Base-by-base conservation (phyloP, 768 basidiomycete species). In the Rhodosporidiobolus sp. region DNA sequence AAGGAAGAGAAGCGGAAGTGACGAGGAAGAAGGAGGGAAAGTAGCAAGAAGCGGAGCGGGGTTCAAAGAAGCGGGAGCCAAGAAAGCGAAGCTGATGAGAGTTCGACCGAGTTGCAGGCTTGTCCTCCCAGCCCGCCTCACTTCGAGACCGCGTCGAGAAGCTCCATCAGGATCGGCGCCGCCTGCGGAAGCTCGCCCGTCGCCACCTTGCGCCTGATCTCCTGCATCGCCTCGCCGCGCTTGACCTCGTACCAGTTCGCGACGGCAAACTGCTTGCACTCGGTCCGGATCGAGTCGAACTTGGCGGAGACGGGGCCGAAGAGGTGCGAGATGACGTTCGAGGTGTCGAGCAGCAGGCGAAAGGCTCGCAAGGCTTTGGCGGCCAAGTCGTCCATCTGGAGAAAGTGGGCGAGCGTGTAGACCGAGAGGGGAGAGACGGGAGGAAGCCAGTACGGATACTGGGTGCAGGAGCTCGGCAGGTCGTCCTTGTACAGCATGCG, bases 401-500 rank as follows among this genome's bases (percentile, higher is more conserved):
- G 60, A 43, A 54, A 49, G 32, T 69, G 67, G 19, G 67, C 52
- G 30, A 69, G 67, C 4, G 54, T 52, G 53, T 62, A 69, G 59
- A 63, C 52, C 2, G 67, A 69, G 38, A 56, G 62, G 5, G 67
- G 60, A 4, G 67, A 69, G 28, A 38, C 60, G 38, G 45, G 60
- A 7, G 38, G 38, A 14, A 43, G 7, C 8, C 14, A 43, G 53
- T 24, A 34, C 24, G 67, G 67, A 6, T 30, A 17, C 19, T 49
- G 8, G 19, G 19, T 17, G 48, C 19, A 20, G 19, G 48, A 24
- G 19, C 19, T 49, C 48, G 48, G 5, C 9, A 49, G 24, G 48
- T 26, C 20, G 43, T 43, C 43, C 22, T 24, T 19, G 34, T 50
- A 19, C 2, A n/a, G n/a, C 19, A 5, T 19, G 48, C 48, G 17